Conservation (phyloP, 768 basidiomycete genomes). For the Sarcomyxa edulis region DNA sequence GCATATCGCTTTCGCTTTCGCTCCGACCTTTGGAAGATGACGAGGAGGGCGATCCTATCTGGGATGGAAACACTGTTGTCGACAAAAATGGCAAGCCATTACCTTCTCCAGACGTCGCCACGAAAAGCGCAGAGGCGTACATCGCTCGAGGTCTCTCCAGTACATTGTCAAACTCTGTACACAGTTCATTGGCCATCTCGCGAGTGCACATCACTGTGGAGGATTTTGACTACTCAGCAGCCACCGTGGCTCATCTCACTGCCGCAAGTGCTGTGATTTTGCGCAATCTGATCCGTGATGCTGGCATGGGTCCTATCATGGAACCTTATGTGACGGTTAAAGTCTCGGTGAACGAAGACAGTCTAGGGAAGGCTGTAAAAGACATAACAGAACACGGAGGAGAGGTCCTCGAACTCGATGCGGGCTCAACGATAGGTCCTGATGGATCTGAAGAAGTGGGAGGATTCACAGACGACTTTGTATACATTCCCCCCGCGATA, state of each 20-base stretch:
- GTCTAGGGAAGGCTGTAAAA: constrained; percentile 72
- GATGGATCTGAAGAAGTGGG: constrained; percentile 32
- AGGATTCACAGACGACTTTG: constrained; percentile 52
- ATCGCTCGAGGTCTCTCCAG: constrained; percentile 68
- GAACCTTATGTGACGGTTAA: constrained; percentile 76
- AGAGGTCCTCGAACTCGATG: constrained; percentile 67
- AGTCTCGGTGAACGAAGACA: constrained; percentile 59
- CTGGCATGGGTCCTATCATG: constrained; percentile 68
- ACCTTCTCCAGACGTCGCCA: constrained; percentile 42
- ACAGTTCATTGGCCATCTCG: constrained; percentile 69
- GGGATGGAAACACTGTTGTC: constrained; percentile 76
- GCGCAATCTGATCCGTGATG: constrained; percentile 53
- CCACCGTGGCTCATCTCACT: constrained; percentile 45
- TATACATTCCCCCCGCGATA: constrained; percentile 73
- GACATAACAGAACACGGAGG: constrained; percentile 82
- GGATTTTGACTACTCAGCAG: constrained; percentile 34
- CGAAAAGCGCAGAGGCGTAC: constrained; percentile 43
- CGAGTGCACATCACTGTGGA: constrained; percentile 53
- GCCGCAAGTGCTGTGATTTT: constrained; percentile 62
- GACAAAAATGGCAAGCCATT: constrained; percentile 47
- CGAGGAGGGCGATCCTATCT: constrained; percentile 61
- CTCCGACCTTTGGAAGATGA: constrained; percentile 48
- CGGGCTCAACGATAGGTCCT: constrained; percentile 28
- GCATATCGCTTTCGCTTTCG: constrained; percentile 48
- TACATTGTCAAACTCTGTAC: constrained; percentile 72